Conservation (phyloP, 2,329 filamentous ascomycete species). For the Neophaeococcomyces mojaviensis region DNA sequence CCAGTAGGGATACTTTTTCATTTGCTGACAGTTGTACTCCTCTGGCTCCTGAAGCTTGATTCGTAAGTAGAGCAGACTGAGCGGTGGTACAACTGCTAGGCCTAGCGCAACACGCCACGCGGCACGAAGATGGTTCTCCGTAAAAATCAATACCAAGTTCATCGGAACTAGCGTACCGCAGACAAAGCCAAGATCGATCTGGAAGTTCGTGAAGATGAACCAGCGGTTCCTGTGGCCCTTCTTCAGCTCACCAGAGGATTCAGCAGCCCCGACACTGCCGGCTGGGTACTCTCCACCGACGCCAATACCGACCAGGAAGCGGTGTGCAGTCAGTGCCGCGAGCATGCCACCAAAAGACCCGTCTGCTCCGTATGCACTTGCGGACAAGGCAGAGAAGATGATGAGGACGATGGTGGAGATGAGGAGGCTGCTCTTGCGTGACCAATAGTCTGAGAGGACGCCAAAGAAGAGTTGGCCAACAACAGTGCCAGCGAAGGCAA, state of each 20-base stretch:
- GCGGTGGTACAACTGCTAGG: slow-evolving; percentile 68
- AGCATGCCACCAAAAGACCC: slow-evolving; percentile 66
- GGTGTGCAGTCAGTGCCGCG: slow-evolving; percentile 69
- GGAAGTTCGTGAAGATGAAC: slow-evolving; percentile 87
- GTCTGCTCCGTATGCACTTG: slow-evolving; percentile 67
- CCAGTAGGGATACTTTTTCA: slow-evolving; percentile 52
- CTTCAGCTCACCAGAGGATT: slow-evolving; percentile 76
- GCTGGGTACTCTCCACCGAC: slow-evolving; percentile 56
- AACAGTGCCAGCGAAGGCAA: slow-evolving; percentile 81
- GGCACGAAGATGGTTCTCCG: slow-evolving; percentile 58
- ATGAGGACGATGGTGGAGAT: slow-evolving; percentile 76
- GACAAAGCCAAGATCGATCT: slow-evolving; percentile 81
- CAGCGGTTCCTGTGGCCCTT: slow-evolving; percentile 74
- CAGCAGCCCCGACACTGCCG: slow-evolving; percentile 74
- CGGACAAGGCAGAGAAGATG: slow-evolving; percentile 70
- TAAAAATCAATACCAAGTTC: slow-evolving; percentile 52
- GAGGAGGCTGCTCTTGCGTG: slow-evolving; percentile 72
- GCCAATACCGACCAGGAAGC: slow-evolving; percentile 75
- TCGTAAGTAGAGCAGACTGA: slow-evolving; percentile 63
- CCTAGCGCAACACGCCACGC: slow-evolving; percentile 80
- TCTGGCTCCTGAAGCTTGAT: slow-evolving; percentile 70
- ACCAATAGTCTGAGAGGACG: slow-evolving; percentile 74
- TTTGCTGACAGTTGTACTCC: slow-evolving; percentile 63
- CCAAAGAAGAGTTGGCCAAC: slow-evolving; percentile 76
- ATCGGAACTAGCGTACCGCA: slow-evolving; percentile 70